Percentiles rank a stretch among this genome's conserved stretches.
phyloP scores from a whole-genome alignment of 371 early-diverging fungal genomes.

The Parasitella parasitica region DNA sequence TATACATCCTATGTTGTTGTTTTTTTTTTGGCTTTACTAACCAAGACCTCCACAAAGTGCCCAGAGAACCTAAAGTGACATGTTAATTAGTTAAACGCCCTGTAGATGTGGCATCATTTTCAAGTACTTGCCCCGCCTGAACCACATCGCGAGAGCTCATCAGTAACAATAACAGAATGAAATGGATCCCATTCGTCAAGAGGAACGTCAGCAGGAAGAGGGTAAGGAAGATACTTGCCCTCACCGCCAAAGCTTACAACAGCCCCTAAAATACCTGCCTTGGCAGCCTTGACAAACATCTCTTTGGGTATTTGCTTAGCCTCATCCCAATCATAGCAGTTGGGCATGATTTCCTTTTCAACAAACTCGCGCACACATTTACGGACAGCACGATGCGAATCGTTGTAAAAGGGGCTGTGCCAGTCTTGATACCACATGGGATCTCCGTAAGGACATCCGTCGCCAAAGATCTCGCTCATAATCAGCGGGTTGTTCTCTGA shows the following conservation, averaged over 20 bases:
- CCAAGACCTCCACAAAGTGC: slow-evolving; percentile 75
- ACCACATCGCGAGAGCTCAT: slow-evolving; percentile 83
- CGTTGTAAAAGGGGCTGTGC: slow-evolving; percentile 74
- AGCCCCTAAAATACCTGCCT: slow-evolving; percentile 68
- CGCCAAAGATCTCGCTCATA: slow-evolving; percentile 29
- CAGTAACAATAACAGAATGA: slow-evolving; percentile 75
- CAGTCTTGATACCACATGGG: slow-evolving; percentile 67
- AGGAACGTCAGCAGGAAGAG: slow-evolving; percentile 49
- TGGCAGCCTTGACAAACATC: slow-evolving; percentile 52
- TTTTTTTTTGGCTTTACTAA: slow-evolving; percentile 4
- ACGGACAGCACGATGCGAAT: slow-evolving; percentile 73
- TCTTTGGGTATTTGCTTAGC: slow-evolving; percentile 71
- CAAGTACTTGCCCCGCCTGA: slow-evolving; percentile 77
- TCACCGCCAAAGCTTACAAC: slow-evolving; percentile 57
- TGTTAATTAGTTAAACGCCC: too few relatives aligned
- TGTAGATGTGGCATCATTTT: too few relatives aligned
- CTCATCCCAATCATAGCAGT: slow-evolving; percentile 85
- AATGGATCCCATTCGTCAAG: slow-evolving; percentile 76
- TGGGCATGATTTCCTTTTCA: slow-evolving; percentile 81
- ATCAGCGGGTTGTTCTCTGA: slow-evolving; percentile 7
- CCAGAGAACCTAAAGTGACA: slow-evolving; percentile 74
- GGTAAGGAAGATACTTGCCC: slow-evolving; percentile 10
- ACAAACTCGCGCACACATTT: slow-evolving; percentile 72
- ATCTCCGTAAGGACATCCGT: slow-evolving; percentile 63
- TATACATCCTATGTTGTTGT: too few relatives aligned